Base-by-base conservation (phyloP, 495 filamentous ascomycete genomes). In the Neurospora sp. region DNA sequence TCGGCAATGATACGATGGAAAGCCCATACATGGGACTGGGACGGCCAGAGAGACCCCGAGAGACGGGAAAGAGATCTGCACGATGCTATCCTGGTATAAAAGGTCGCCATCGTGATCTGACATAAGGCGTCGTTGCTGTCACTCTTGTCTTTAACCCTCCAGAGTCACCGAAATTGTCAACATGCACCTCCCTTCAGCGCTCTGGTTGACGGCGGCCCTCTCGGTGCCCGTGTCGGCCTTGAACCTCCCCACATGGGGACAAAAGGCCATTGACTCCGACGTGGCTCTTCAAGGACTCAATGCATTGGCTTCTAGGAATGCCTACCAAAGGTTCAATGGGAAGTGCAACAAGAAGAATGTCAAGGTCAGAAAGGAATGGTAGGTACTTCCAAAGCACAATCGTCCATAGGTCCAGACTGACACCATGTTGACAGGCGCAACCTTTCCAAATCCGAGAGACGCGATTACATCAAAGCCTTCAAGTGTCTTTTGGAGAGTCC, bases 381-480 rank as follows among this genome's bases (percentile, higher is more conserved):
- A 72, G 14, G 72, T 41, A 22, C 22, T 31, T 22, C 1, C 27
- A n/a, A 14, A 8, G 1, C 7, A 38, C 14, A 22, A 35, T 16
- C 27, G 9, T 14, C 5, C 38, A 71, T 20, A 27, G 6, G 20
- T n/a, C 27, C 18, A 9, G 0, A 27, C 14, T 71, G 8, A 44
- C 53, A 68, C 44, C 6, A 37, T 68, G 16, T 14, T 3, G 4
- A 12, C 44, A 90, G 89, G 87, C 78, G 82, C 40, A 77, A 82
- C 0, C 80, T 91, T 4, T 76, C 79, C 12, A 77, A 74, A 8
- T 3, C 40, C 0, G 80, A 92, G 78, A 87, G 87, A 72, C 88
- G 81, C 68, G 78, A 79, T 16, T 94, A 89, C 74, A 91, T 90
- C 74, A 75, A 84, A n/a, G 89, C 92, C 2, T 87, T 93, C 6